Percentiles rank a stretch among this genome's conserved stretches.
Conservation (phyloP, 768 basidiomycete species). For the Glaciozyma martinii region DNA sequence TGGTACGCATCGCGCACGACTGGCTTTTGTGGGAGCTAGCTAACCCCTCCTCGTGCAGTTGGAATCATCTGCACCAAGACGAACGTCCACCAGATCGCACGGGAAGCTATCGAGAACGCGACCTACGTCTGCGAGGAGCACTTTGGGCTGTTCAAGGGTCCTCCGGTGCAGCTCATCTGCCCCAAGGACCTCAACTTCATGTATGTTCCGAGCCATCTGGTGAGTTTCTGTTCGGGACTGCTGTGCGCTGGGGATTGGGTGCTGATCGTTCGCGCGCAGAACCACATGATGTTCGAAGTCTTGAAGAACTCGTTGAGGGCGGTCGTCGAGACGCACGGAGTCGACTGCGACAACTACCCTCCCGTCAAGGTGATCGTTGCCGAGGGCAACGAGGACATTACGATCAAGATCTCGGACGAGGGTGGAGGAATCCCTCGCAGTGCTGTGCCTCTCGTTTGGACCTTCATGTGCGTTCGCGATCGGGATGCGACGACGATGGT, state of each 20-base stretch:
- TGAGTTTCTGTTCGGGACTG: constrained; percentile 5
- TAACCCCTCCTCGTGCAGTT: constrained; percentile 57
- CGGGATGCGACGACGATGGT: neutral
- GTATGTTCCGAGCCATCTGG: constrained; percentile 90
- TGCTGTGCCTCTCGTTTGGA: constrained; percentile 93
- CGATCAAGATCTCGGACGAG: constrained; percentile 97
- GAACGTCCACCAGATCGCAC: constrained; percentile 95
- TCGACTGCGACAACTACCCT: constrained; percentile 71
- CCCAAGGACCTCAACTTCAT: constrained; percentile 74
- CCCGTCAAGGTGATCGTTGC: constrained; percentile 92
- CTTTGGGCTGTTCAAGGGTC: constrained; percentile 84
- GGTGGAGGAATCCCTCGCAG: constrained; percentile 82
- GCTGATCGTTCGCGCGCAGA: constrained; percentile 10
- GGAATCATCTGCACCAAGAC: constrained; percentile 95
- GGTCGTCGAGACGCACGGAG: constrained; percentile 84
- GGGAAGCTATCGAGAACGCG: constrained; percentile 97
- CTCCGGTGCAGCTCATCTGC: constrained; percentile 93
- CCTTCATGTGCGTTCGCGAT: constrained; percentile 72
- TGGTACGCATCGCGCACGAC: constrained; percentile 34
- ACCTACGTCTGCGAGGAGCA: constrained; percentile 80
- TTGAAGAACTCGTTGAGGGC: constrained; percentile 96
- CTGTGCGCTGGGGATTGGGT: neutral
- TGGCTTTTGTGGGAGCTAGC: neutral
- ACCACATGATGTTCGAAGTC: constrained; percentile 90
- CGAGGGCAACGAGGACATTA: constrained; percentile 96